phyloP scores from a whole-genome alignment of 306 rosid species.

The Hippophae gyantsensis region DNA sequence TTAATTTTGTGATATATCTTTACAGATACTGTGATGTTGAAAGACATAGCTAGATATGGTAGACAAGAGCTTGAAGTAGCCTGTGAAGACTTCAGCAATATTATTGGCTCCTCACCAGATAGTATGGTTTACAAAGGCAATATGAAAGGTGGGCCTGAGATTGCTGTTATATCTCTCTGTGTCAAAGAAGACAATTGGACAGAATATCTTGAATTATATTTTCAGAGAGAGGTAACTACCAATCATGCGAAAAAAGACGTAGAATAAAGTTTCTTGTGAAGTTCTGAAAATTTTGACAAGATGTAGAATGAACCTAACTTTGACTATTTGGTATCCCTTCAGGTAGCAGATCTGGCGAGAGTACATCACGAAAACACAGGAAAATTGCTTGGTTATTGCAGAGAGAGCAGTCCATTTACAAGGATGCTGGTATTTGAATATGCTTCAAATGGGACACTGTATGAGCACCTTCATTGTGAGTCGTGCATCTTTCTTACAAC shows the following conservation, averaged over 20 bases:
- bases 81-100: conserved; percentile 98
- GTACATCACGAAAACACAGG: conserved; percentile 70
- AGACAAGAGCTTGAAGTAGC: conserved; percentile 98
- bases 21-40: conserved; percentile 74
- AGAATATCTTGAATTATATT: conserved; percentile 84
- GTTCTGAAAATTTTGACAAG: conserved; percentile 3
- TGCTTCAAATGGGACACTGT: conserved; percentile 88
- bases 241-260: not conserved
- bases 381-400: conserved; percentile 81
- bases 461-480: conserved; percentile 88
- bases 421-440: conserved; percentile 95
- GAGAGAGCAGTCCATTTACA: conserved; percentile 73
- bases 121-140: conserved; percentile 93
- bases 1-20: conserved; percentile 14
- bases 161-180: conserved; percentile 91
- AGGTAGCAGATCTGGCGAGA: conserved; percentile 92
- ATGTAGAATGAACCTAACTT: not conserved
- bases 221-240: conserved; percentile 69
- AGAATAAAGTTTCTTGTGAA: conserved; percentile 7
- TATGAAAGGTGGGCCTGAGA: conserved; percentile 88
- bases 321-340: conserved; percentile 12
- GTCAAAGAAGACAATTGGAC: conserved; percentile 87
- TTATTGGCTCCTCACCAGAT: conserved; percentile 96
- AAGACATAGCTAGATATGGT: conserved; percentile 62
- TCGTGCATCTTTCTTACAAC: conserved; percentile 14